Conservation (phyloP, 78 protist genomes). For the Protostelium mycophagum region DNA sequence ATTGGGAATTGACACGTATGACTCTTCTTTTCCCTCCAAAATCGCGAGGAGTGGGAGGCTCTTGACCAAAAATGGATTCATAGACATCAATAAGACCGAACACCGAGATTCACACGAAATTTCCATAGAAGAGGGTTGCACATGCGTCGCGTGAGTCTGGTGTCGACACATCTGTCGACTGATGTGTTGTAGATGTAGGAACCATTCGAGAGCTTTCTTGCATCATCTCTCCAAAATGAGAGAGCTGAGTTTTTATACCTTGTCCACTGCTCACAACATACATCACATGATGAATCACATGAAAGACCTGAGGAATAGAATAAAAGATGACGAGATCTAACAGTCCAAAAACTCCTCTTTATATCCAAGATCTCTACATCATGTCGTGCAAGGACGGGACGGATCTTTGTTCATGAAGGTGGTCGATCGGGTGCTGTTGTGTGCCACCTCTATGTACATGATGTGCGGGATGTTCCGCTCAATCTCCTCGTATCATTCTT, state of each 20-base stretch:
- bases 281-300: conserved; percentile 18
- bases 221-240: conserved; percentile 45
- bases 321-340: neutral
- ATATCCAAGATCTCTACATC: too few species aligned
- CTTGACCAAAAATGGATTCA: neutral
- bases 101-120: conserved; percentile 6
- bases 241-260: conserved; percentile 45
- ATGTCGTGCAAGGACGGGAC: too few species aligned
- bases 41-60: conserved; percentile 66
- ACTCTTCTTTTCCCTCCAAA: conserved; percentile 74
- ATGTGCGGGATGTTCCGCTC: too few species aligned
- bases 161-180: neutral
- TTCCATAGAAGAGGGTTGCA: conserved; percentile 33
- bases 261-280: conserved; percentile 46
- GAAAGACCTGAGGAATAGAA: neutral
- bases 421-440: too few species aligned
- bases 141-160: conserved; percentile 33
- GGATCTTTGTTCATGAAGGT: too few species aligned
- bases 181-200: conserved; percentile 16
- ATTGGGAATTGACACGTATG: conserved; percentile 77
- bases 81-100: conserved; percentile 13
- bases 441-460: too few species aligned
- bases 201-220: conserved; percentile 33
- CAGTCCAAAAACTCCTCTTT: too few species aligned
- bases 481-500: too few species aligned